Base-by-base conservation (phyloP, 495 filamentous ascomycete species). In the Aspergillus ostianus region DNA sequence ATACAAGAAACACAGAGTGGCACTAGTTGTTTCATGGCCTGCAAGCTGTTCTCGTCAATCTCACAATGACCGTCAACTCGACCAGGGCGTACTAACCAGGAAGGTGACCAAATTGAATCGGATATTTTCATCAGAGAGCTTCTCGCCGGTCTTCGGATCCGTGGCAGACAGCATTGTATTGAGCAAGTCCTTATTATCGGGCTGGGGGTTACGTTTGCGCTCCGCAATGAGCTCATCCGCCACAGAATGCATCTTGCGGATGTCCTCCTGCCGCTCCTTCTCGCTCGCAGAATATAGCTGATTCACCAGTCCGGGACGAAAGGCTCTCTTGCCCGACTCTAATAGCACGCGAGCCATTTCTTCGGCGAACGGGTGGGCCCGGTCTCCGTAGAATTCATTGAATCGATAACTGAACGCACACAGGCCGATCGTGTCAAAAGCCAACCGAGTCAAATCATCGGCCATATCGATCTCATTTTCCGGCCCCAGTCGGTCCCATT, bases 321-420 rank as follows among this genome's bases (percentile, higher is more conserved):
- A 69, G 10, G 79, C 57, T 18, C 87, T 77, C 20, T 69, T 63
- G 17, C 82, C 84, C 3, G 83, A 81, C 55, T 83, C 86, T 20
- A 60, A 41, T 5, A 92, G 71, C 36, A 86, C 78, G 12, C 73
- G 80, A 29, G 71, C 72, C 88, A 91, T 90, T 6, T 86, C 85
- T 26, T 74, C 67, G 23, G 90, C 73, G 61, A 92, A 90, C 0
- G 87, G 86, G 62, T 90, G 87, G 60, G 85, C 64, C 0, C 86
- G 80, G n/a, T 88, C 83, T 30, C 77, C 75, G 63, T 91, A 91
- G 69, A 87, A 91, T 15, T 82, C 85, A 64, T 92, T 92, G 77
- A 92, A 92, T 17, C 89, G 83, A 49, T 79, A 86, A 27, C 83
- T 84, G 86, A 92, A 90, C 0, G 89, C 73, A 63, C 87, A 90